phyloP scores from a whole-genome alignment of 257 asterid species.

The Scutellaria baicalensis region DNA sequence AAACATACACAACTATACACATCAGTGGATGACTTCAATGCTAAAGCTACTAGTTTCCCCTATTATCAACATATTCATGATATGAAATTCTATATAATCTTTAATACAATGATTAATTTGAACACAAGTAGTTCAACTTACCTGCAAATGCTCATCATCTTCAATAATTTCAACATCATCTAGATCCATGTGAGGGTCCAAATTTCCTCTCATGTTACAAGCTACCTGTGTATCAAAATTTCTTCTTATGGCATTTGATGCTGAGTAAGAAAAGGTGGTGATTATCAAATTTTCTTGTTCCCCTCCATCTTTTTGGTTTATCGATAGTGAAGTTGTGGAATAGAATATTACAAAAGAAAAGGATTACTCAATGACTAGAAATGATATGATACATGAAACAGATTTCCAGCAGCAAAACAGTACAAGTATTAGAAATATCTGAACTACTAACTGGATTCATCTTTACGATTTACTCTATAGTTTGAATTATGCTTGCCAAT shows the following conservation, averaged over 20 bases:
- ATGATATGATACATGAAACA: background rate
- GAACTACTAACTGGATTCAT: background rate
- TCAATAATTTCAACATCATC: too few relatives aligned
- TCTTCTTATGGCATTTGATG: background rate
- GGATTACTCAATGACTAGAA: background rate
- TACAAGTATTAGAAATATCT: background rate
- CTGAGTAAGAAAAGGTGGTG: background rate
- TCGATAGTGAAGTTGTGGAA: background rate
- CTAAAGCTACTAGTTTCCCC: too few relatives aligned
- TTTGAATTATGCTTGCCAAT: too few relatives aligned
- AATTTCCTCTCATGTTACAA: constrained; percentile 57
- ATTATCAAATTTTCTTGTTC: background rate
- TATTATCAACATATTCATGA: too few relatives aligned
- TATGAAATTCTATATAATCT: too few relatives aligned
- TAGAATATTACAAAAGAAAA: background rate
- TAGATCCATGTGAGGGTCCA: too few relatives aligned
- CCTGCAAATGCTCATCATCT: too few relatives aligned
- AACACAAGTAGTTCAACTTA: too few relatives aligned
- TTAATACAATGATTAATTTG: too few relatives aligned
- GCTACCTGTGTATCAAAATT: constrained; percentile 30
- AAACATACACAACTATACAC: too few relatives aligned
- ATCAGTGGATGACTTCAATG: too few relatives aligned
- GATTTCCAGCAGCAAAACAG: background rate
- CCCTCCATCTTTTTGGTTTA: background rate
- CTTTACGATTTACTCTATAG: background rate